phyloP scores from a whole-genome alignment of 2,329 filamentous ascomycete genomes.

The Chaetomiaceae sp. region DNA sequence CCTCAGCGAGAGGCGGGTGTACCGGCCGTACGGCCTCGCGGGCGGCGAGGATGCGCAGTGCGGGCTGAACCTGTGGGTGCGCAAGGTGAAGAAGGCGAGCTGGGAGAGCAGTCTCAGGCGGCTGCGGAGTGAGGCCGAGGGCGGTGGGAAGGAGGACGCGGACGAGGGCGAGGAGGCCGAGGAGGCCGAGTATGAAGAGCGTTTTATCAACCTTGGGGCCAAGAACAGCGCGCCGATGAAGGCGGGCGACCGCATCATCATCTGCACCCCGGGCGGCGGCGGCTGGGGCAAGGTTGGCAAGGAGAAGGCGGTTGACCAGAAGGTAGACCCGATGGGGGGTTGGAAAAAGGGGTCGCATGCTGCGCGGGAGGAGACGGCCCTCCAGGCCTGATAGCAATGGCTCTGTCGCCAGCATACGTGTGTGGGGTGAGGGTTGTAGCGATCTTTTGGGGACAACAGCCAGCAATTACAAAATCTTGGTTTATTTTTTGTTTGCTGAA shows the following conservation, averaged over 20 bases:
- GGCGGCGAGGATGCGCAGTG: slow-evolving; percentile 76
- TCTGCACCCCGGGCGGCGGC: slow-evolving; percentile 74
- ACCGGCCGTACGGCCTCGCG: slow-evolving; percentile 74
- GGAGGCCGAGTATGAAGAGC: slow-evolving; percentile 49
- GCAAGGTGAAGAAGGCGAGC: slow-evolving; percentile 59
- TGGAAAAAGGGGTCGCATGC: slow-evolving; percentile 57
- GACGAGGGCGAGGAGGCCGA: slow-evolving; percentile 30
- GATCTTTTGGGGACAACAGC: too few relatives aligned
- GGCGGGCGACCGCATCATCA: slow-evolving; percentile 71
- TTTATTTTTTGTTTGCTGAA: too few relatives aligned
- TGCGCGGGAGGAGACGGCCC: slow-evolving; percentile 53
- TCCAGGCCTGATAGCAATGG: slow-evolving; percentile 44
- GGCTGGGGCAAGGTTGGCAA: slow-evolving; percentile 65
- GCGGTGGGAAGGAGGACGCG: slow-evolving; percentile 21
- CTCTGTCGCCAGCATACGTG: too few relatives aligned
- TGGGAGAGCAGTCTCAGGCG: slow-evolving; percentile 43
- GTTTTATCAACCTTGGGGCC: slow-evolving; percentile 67
- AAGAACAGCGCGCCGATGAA: slow-evolving; percentile 78
- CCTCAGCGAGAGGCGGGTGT: slow-evolving; percentile 70
- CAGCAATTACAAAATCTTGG: too few relatives aligned
- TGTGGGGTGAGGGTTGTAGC: too few relatives aligned
- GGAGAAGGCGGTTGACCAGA: slow-evolving; percentile 47
- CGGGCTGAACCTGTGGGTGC: slow-evolving; percentile 84
- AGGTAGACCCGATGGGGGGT: slow-evolving; percentile 50
- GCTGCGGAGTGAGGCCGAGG: slow-evolving; percentile 30